Conservation (phyloP, 768 basidiomycete species). For the Boletales sp. region DNA sequence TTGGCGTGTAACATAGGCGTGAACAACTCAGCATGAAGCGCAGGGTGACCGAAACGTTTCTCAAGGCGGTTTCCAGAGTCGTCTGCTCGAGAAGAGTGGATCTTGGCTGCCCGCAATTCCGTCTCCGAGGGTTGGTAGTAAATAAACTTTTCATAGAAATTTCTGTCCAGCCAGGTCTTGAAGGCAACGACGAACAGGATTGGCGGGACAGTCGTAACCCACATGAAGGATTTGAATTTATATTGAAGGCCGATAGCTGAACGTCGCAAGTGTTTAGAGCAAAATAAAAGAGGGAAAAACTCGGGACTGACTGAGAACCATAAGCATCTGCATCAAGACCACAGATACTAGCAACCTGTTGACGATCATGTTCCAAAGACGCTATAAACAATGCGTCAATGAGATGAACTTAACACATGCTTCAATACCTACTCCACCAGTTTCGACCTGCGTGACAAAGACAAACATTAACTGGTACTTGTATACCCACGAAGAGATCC, state of each 20-base stretch:
- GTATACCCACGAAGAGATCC: slow-evolving; percentile 83
- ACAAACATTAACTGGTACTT: slow-evolving; percentile 99
- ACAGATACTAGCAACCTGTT: slow-evolving; percentile 81
- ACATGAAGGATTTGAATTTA: slow-evolving; percentile 67
- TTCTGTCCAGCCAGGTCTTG: slow-evolving; percentile 78
- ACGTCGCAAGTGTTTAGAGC: background rate
- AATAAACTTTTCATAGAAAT: slow-evolving; percentile 64
- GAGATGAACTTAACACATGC: background rate
- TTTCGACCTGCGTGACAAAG: slow-evolving; percentile 83
- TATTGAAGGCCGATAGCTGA: slow-evolving; percentile 84
- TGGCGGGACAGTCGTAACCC: slow-evolving; percentile 85
- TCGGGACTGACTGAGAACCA: slow-evolving; percentile 73
- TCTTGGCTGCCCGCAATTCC: slow-evolving; percentile 69
- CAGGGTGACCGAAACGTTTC: slow-evolving; percentile 94
- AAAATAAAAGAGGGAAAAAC: background rate
- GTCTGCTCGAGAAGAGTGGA: slow-evolving; percentile 78
- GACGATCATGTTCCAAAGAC: slow-evolving; percentile 90
- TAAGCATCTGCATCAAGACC: slow-evolving; percentile 82
- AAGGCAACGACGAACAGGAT: slow-evolving; percentile 73
- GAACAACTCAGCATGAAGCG: slow-evolving; percentile 81
- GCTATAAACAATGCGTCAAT: slow-evolving; percentile 39
- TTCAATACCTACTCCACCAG: slow-evolving; percentile 71
- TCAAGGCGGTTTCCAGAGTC: slow-evolving; percentile 68
- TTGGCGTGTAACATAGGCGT: slow-evolving; percentile 85
- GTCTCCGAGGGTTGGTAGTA: slow-evolving; percentile 82